These are phyloP conservation scores for Globisporangium viniferum DNA, from an alignment of 352 stramenopile species.

Conservation along the genomic window DNA sequence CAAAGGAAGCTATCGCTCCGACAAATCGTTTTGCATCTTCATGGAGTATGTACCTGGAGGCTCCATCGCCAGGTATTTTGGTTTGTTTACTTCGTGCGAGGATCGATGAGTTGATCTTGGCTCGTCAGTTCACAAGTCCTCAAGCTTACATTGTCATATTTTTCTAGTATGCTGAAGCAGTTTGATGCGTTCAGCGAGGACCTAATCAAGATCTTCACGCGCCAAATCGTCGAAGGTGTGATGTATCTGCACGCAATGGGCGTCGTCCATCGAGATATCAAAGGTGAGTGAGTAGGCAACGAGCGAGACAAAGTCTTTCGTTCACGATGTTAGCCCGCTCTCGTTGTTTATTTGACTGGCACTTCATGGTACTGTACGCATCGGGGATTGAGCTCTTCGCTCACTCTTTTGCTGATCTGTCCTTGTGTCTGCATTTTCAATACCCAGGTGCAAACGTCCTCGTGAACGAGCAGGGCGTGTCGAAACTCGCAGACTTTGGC, in stretches of 20 bases:
- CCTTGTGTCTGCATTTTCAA: neutral
- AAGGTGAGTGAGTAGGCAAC: conserved; percentile 37
- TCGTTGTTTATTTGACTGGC: neutral
- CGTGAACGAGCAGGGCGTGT: conserved; percentile 82
- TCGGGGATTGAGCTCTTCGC: neutral
- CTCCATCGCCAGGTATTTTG: conserved; percentile 66
- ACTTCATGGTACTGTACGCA: neutral
- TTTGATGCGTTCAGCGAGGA: conserved; percentile 92
- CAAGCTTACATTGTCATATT: neutral
- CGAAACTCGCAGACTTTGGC: conserved; percentile 89
- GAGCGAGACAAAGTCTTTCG: neutral
- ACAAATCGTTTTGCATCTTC: conserved; percentile 92
- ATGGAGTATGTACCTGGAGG: conserved; percentile 95
- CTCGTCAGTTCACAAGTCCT: neutral
- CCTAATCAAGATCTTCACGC: conserved; percentile 89
- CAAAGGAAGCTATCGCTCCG: conserved; percentile 79
- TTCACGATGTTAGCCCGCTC: neutral
- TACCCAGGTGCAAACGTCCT: conserved; percentile 79
- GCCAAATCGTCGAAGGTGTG: conserved; percentile 90
- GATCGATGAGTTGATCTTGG: neutral
- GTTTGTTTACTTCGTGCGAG: neutral
- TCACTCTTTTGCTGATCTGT: neutral
- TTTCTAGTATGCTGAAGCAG: conserved; percentile 78
- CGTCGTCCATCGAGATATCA: conserved; percentile 94
- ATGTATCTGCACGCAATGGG: conserved; percentile 90